Percentiles rank a stretch among this genome's conserved stretches.
These are phyloP conservation scores for Coccomyxa sp. DNA, from an alignment of 139 green algal species.

Conservation along the genomic window DNA sequence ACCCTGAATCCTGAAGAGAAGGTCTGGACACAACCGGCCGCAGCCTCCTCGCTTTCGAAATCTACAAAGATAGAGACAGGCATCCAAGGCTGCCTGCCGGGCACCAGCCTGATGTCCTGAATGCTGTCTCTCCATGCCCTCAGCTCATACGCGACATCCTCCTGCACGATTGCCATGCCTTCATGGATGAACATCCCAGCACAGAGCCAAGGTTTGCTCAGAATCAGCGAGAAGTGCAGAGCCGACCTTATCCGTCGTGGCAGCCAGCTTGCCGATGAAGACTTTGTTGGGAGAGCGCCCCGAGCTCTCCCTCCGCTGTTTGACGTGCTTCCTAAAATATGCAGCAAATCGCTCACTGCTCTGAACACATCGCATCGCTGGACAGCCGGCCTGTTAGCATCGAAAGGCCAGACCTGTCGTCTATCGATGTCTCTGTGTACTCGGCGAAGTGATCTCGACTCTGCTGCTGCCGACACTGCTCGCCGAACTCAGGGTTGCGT, in stretches of 20 bases:
- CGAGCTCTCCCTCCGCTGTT: background rate
- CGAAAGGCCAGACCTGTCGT: background rate
- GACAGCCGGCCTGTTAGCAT: background rate
- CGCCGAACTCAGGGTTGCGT: background rate
- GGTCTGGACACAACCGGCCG: background rate
- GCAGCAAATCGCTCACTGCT: background rate
- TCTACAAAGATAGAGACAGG: constrained; percentile 1
- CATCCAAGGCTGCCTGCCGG: background rate
- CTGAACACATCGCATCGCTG: background rate
- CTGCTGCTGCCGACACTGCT: background rate
- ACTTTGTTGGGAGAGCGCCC: background rate
- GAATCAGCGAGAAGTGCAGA: background rate
- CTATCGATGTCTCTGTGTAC: constrained; percentile 1
- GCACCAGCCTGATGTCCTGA: background rate
- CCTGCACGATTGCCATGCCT: background rate
- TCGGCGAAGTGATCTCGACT: background rate
- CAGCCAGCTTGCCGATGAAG: background rate
- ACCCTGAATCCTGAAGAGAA: background rate
- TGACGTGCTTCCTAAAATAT: background rate
- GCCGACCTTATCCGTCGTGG: background rate
- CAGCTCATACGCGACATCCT: background rate
- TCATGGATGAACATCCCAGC: background rate
- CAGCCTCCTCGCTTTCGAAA: background rate
- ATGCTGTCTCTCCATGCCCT: background rate
- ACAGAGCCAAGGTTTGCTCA: background rate